phyloP scores from a whole-genome alignment of 805 yeast genomes.

The Citeromyces matritensis region DNA sequence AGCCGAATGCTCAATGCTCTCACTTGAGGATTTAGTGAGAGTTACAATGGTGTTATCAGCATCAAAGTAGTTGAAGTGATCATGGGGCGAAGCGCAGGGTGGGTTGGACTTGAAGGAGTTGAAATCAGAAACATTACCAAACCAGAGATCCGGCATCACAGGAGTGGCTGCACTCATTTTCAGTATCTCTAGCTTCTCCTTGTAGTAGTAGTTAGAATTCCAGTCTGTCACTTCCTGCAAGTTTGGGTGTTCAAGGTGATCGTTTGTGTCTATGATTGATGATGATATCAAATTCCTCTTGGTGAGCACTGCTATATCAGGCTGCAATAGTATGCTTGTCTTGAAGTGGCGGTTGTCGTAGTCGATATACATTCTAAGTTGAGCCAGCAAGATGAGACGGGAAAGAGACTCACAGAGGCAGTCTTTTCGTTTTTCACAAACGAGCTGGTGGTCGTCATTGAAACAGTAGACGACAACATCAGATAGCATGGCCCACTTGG shows the following conservation, averaged over 20 bases:
- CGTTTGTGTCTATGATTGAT: not conserved
- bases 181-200: constrained; percentile 73
- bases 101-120: constrained; percentile 18
- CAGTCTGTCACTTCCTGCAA: constrained; percentile 33
- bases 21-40: constrained; percentile 14
- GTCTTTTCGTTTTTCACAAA: constrained; percentile 1
- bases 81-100: constrained; percentile 7
- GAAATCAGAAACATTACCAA: constrained; percentile 72
- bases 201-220: constrained; percentile 53
- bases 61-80: constrained; percentile 28
- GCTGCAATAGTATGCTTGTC: not conserved
- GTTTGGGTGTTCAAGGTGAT: constrained; percentile 8
- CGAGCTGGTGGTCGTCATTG: constrained; percentile 17
- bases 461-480: constrained; percentile 70
- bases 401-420: constrained; percentile 23
- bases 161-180: constrained; percentile 72
- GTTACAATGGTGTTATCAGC: constrained; percentile 34
- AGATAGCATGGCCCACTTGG: constrained; percentile 61
- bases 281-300: not conserved
- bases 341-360: not conserved
- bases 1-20: constrained; percentile 16
- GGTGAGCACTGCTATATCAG: not conserved
- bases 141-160: constrained; percentile 44
- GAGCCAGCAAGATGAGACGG: constrained; percentile 27
- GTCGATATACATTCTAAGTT: constrained; percentile 7